Base-by-base conservation (phyloP, 805 yeast species). In the Candida silvicultrix region DNA sequence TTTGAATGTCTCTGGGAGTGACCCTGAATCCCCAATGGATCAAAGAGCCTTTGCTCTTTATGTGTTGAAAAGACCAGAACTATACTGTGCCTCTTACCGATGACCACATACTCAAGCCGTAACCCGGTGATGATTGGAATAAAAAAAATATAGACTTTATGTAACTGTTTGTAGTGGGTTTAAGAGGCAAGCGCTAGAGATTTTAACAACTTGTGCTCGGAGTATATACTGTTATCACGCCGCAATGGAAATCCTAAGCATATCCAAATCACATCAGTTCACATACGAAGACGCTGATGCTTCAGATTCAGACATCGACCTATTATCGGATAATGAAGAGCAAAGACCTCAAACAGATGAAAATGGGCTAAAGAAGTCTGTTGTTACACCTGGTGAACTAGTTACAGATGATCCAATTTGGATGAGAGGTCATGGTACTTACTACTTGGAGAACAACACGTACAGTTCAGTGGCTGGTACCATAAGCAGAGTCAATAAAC, bases 361-460 rank as follows among this genome's bases (percentile, higher is more conserved):
- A 19, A 44, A 53, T 18, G 60, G 58, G 11, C 49, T 65, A 16
- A 65, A 64, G 40, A 65, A 50, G 7, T 54, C 66, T 12, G 66
- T 94, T 10, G 96, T 92, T 18, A 89, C 97, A 1, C 99, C 99
- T 0, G 99, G 99, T 10, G 97, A 94, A 62, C 68, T 90, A 43
- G 86, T 94, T n/a, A 94, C 98, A 0, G 94, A 87, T 55, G 98
- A 94, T 59, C 87, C 96, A 7, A 76, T 83, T 2, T 94, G 98
- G 97, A 94, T 94, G 99, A 79, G 95, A 60, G 99, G 99, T 28
- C 99, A 92, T 60, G 99, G 99, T 6, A 94, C 98, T 0, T 94
- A 89, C 63, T 79, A 83, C 53, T 67, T 85, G 36, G 81, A 80
- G 31, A 84, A 83, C 53, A 71, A 75, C 55, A 89, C 97, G 0